Evolutionary conservation across 2,329 filamentous ascomycete genomes (phyloP), one percentile per base, ranked within the genome.

Genomic region (Ascosphaera apis): DNA sequence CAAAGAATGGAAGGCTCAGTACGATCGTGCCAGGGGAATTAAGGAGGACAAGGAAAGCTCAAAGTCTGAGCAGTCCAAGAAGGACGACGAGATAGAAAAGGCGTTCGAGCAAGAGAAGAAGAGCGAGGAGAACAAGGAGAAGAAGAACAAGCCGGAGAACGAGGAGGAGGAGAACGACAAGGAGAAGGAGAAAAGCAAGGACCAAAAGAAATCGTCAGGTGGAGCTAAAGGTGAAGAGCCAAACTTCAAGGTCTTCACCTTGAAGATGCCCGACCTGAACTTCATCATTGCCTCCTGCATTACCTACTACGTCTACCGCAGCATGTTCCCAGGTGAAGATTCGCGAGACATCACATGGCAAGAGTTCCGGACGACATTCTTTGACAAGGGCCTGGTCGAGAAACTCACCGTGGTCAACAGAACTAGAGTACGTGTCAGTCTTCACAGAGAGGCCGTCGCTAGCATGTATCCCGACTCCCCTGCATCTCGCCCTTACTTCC

Each of bases 311-410:
- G 51, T 73, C 34, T 76, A 72, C 53, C 61, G 66, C 38, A 63
- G 68, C 43, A 58, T 86, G 38, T 66, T 81, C 39, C 74, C 74
- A 3, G 66, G 67, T 15, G 73, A 78, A 42, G 66, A 63, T 42
- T 64, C 61, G 37, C 65, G 72, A 48, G 86, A 98, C 52, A 93
- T 98, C 40, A 95, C 88, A 37, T 98, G 83, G 81, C 84, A 98
- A 58, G 88, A 98, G 58, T 81, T 98, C 59, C 67, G 80, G 42
- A 84, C 72, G 46, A 88, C 82, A 21, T 95, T 92, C 64, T 65
- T 98, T 41, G 83, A 93, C 58, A 93, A 91, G 63, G 88, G 88
- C 5, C 66, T 98, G 16, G 84, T 98, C 15, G 80, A 93, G 59
- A 93, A 84, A 61, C 67, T 98, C 45, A 74, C 75, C 13, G 75